phyloP scores from a whole-genome alignment of 208 protist genomes.

The Vickermania ingenoplastis region DNA sequence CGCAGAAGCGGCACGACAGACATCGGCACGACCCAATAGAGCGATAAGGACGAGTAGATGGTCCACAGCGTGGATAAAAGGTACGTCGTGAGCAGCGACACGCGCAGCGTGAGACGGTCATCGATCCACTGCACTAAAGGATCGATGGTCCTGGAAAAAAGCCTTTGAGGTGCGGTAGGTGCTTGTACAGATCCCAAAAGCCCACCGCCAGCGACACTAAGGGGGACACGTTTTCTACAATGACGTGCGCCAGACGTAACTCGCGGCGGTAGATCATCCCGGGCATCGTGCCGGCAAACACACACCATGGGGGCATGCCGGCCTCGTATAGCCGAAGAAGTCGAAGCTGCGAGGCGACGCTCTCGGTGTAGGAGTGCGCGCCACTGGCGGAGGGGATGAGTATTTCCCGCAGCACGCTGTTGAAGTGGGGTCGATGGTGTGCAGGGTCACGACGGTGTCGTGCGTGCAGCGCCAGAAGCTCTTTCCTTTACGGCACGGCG shows the following conservation, averaged over 20 bases:
- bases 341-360: slow-evolving; percentile 38
- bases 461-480: slow-evolving; percentile 31
- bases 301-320: slow-evolving; percentile 68
- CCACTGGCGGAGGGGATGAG: slow-evolving; percentile 50
- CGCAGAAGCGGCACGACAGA: slow-evolving; percentile 19
- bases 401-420: slow-evolving; percentile 51
- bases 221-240: slow-evolving; percentile 56
- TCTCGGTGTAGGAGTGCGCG: slow-evolving; percentile 51
- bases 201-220: slow-evolving; percentile 64
- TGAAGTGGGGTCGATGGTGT: slow-evolving; percentile 74
- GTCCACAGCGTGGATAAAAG: slow-evolving; percentile 53
- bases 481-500: slow-evolving; percentile 1
- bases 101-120: slow-evolving; percentile 45
- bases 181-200: slow-evolving; percentile 77
- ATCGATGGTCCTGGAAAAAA: slow-evolving; percentile 50
- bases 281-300: slow-evolving; percentile 46
- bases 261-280: slow-evolving; percentile 53
- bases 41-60: slow-evolving; percentile 41
- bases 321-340: slow-evolving; percentile 65
- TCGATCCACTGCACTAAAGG: slow-evolving; percentile 57
- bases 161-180: slow-evolving; percentile 58
- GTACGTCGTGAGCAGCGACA: slow-evolving; percentile 72
- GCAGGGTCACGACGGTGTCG: slow-evolving; percentile 60
- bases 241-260: slow-evolving; percentile 47
- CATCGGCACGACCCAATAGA: slow-evolving; percentile 47